These are phyloP conservation scores for Carpinus fangiana DNA, from an alignment of 306 rosid genomes.

Conservation along the genomic window DNA sequence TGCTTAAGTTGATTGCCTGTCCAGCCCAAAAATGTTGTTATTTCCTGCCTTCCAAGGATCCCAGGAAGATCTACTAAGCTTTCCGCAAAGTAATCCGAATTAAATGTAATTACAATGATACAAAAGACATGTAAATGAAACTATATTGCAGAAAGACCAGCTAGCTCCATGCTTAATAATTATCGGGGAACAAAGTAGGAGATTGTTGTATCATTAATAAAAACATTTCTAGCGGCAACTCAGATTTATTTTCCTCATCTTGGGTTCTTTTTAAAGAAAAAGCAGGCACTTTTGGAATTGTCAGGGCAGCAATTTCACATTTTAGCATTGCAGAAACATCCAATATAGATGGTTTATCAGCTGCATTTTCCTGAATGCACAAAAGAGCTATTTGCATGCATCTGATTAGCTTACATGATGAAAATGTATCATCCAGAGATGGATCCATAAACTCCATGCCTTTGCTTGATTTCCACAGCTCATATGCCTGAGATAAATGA, in stretches of 20 bases:
- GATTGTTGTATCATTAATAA: constrained; percentile 43
- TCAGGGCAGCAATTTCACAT: constrained; percentile 34
- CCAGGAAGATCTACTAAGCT: no score
- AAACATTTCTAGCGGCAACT: constrained; percentile 6
- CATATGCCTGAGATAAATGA: constrained; percentile 42
- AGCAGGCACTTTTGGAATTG: constrained; percentile 43
- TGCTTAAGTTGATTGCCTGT: no score
- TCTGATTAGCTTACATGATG: constrained; percentile 43
- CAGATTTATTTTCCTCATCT: constrained; percentile 3
- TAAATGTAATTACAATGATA: no score
- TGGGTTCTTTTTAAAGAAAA: constrained; percentile 32
- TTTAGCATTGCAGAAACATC: constrained; percentile 55
- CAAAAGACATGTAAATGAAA: no score
- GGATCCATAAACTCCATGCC: constrained; percentile 52
- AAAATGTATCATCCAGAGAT: constrained; percentile 49
- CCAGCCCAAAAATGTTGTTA: no score
- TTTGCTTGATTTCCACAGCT: constrained; percentile 49
- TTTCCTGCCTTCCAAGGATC: no score
- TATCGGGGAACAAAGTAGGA: constrained; percentile 45
- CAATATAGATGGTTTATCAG: constrained; percentile 60
- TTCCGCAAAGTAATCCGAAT: no score
- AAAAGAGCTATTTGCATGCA: constrained; percentile 67
- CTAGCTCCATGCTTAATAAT: background rate
- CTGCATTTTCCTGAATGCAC: constrained; percentile 60
- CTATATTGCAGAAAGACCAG: background rate